A percentile compares a stretch with the other conserved stretches of the same genome.
These are phyloP conservation scores for Candida fluviatilis DNA, from an alignment of 805 yeast species.

Conservation along the genomic window DNA sequence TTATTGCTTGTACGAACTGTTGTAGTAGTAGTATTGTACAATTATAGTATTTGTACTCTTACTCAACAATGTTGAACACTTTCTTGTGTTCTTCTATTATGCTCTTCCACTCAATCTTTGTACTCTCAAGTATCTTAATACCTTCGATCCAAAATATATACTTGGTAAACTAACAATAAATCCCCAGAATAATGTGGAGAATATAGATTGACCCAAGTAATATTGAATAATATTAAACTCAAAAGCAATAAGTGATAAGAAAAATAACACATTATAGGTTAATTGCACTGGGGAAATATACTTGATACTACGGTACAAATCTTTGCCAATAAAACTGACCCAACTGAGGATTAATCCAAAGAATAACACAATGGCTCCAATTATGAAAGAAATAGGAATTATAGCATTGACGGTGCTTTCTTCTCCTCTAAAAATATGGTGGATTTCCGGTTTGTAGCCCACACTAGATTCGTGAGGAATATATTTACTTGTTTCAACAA, in stretches of 20 bases:
- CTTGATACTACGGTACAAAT: slow-evolving; percentile 32
- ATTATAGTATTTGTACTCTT: no score
- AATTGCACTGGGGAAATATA: slow-evolving; percentile 30
- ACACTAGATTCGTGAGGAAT: slow-evolving; percentile 28
- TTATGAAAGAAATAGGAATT: slow-evolving; percentile 50
- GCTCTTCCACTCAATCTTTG: slow-evolving; percentile 26
- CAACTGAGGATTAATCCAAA: slow-evolving; percentile 42
- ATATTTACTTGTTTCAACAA: slow-evolving; percentile 20
- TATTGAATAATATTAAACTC: slow-evolving; percentile 56
- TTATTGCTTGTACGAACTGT: no score
- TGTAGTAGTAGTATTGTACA: not conserved
- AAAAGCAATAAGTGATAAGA: slow-evolving; percentile 43
- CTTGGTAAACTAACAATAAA: slow-evolving; percentile 50
- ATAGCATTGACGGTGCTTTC: slow-evolving; percentile 48
- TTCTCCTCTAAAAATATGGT: slow-evolving; percentile 55
- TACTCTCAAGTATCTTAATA: slow-evolving; percentile 44
- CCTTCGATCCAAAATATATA: slow-evolving; percentile 61
- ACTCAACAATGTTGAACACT: not conserved
- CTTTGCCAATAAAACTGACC: slow-evolving; percentile 26
- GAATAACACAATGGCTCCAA: slow-evolving; percentile 38
- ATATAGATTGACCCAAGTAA: slow-evolving; percentile 57
- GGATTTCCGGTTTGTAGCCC: slow-evolving; percentile 57
- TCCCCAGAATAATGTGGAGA: slow-evolving; percentile 48
- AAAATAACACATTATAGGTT: slow-evolving; percentile 40
- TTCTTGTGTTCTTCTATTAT: slow-evolving; percentile 5